A percentile compares a stretch with the other conserved stretches of the same genome.
Conservation (phyloP, 2,329 filamentous ascomycete genomes). For the Pseudogymnoascus sp. region DNA sequence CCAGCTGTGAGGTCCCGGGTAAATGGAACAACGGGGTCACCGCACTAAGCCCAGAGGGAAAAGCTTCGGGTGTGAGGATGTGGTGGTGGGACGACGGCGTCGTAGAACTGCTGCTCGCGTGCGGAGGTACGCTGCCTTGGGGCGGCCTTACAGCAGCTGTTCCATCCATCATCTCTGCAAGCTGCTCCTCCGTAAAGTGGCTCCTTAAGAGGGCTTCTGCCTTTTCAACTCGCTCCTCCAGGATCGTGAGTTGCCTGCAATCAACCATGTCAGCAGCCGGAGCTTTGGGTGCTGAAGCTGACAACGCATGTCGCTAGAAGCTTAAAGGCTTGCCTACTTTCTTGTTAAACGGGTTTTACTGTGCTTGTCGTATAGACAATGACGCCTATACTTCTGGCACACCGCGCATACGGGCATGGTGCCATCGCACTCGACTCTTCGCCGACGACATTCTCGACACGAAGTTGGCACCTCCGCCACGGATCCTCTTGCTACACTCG, state of each 20-base stretch:
- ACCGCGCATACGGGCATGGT: slow-evolving; percentile 5
- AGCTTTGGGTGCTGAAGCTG: background rate
- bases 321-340: background rate
- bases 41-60: background rate
- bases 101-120: background rate
- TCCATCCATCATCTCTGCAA: slow-evolving; percentile 8
- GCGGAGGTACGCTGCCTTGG: background rate
- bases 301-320: background rate
- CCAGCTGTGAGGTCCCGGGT: background rate
- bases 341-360: slow-evolving; percentile 9
- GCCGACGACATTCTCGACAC: slow-evolving; percentile 8
- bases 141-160: background rate
- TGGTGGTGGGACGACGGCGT: background rate
- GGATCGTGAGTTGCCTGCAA: slow-evolving; percentile 6
- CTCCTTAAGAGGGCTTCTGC: slow-evolving; percentile 9
- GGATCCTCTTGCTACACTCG: background rate
- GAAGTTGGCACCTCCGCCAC: slow-evolving; percentile 3
- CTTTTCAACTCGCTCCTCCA: slow-evolving; percentile 9
- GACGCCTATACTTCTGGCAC: slow-evolving; percentile 9
- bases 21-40: background rate
- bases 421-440: slow-evolving; percentile 6
- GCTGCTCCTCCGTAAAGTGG: slow-evolving; percentile 9
- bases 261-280: background rate
- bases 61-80: background rate
- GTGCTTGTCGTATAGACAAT: slow-evolving; percentile 10